Conservation (phyloP, 2,329 filamentous ascomycete species). For the Cercospora zeina region DNA sequence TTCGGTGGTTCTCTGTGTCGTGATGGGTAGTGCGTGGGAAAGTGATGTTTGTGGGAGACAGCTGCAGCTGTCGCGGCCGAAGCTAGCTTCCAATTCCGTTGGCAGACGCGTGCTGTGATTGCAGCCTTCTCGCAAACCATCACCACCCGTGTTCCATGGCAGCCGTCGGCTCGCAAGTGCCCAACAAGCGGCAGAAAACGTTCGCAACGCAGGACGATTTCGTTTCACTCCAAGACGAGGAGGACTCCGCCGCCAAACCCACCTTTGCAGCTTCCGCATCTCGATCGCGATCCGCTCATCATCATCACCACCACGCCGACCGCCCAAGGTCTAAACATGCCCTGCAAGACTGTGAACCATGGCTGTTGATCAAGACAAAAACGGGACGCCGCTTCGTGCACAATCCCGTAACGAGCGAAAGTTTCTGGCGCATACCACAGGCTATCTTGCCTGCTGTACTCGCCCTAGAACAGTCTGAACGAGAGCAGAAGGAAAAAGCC, state of each 20-base stretch:
- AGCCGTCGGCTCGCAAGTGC: constrained; percentile 32
- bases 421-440: constrained; percentile 92
- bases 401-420: constrained; percentile 81
- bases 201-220: constrained; percentile 33
- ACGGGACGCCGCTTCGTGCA: constrained; percentile 86
- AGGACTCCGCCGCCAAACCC: not conserved
- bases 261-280: not conserved
- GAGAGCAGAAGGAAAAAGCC: constrained; percentile 59
- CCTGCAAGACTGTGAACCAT: constrained; percentile 81
- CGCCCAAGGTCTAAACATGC: constrained; percentile 75
- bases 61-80: not conserved
- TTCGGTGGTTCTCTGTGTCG: not conserved
- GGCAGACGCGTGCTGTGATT: not conserved
- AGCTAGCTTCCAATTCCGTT: not conserved
- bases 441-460: constrained; percentile 74
- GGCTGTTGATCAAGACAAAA: constrained; percentile 91
- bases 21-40: not conserved
- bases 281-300: not conserved
- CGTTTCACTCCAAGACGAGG: constrained; percentile 33
- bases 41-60: not conserved
- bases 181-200: constrained; percentile 32
- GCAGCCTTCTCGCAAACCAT: not conserved
- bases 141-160: not conserved
- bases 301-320: constrained; percentile 55
- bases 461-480: constrained; percentile 70